Conservation (phyloP, 164 flowering plant species). For the Liquidambar formosana region DNA sequence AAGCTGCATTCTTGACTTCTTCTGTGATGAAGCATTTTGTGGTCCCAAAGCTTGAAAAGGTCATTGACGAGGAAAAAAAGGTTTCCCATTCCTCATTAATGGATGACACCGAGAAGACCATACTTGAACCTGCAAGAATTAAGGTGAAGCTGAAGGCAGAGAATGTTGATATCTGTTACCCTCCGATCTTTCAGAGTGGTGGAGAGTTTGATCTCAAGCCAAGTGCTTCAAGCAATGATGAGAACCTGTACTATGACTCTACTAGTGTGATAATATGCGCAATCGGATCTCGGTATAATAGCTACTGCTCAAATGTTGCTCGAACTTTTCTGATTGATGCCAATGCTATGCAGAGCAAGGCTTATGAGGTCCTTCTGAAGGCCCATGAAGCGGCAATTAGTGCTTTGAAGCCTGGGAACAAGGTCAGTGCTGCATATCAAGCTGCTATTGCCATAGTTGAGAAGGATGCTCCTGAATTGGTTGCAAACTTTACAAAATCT, state of each 20-base stretch:
- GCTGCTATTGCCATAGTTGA: slow-evolving; percentile 65
- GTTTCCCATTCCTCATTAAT: slow-evolving; percentile 67
- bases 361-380: slow-evolving; percentile 73
- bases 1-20: slow-evolving; percentile 63
- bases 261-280: slow-evolving; percentile 77
- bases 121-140: slow-evolving; percentile 56
- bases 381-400: slow-evolving; percentile 79
- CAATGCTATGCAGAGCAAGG: slow-evolving; percentile 61
- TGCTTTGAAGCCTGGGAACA: slow-evolving; percentile 64
- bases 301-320: slow-evolving; percentile 81
- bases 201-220: slow-evolving; percentile 78
- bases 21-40: slow-evolving; percentile 69
- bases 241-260: slow-evolving; percentile 62
- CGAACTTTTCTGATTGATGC: slow-evolving; percentile 75
- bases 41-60: slow-evolving; percentile 74
- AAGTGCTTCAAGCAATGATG: slow-evolving; percentile 79
- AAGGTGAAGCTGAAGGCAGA: slow-evolving; percentile 72
- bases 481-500: slow-evolving; percentile 55
- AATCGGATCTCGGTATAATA: slow-evolving; percentile 66
- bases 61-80: slow-evolving; percentile 80
- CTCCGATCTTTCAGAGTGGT: slow-evolving; percentile 89
- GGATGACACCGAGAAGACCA: slow-evolving; percentile 75
- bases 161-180: slow-evolving; percentile 85
- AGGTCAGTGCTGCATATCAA: slow-evolving; percentile 46
- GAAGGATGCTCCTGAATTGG: slow-evolving; percentile 68